Base-by-base conservation (phyloP, 164 flowering plant species). In the Stephania yunnanensis region DNA sequence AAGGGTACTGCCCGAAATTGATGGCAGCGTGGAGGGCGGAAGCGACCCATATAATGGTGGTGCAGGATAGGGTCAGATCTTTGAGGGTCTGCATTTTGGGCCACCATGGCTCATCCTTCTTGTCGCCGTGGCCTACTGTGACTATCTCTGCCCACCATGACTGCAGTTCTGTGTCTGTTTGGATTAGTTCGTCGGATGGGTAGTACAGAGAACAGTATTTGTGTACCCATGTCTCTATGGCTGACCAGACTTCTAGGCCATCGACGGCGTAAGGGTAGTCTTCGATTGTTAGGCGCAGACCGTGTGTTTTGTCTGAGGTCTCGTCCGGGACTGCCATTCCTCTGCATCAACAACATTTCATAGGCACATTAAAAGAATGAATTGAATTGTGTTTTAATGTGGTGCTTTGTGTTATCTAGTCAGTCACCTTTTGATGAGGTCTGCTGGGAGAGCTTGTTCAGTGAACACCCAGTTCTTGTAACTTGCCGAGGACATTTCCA, bases 11-110 rank as follows among this genome's bases (percentile, higher is more conserved):
- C n/a, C 98, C 97, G 46, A 88, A 94, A 78, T 92, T 92, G 46
- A 91, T 88, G 2, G 97, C 97, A 9, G 97, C 98, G 52, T 92
- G 97, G 71, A 92, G 91, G 67, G 96, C 98, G 46, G 97, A 92
- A 11, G 96, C 96, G 7, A 86, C 81, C 96, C 97, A 94, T 73
- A 91, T 91, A 75, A 91, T 87, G 44, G 79, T 90, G 66, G 92
- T 88, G 82, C 94, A 87, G 46, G 89, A 67, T 71, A 84, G 79
- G 72, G 80, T 80, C 13, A 95, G 88, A 2, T 90, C 95, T 7
- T 75, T 68, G 8, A 58, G 42, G 13, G 90, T 87, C 19, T 87
- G 82, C 93, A 91, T 85, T 70, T 83, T 72, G 19, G 92, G 90
- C 97, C 97, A 93, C 97, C 97, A 89, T 17, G 86, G 83, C 79